Percentiles rank a stretch among this genome's conserved stretches.
Conservation (phyloP, 2,329 filamentous ascomycete genomes). For the Onygenales sp. region DNA sequence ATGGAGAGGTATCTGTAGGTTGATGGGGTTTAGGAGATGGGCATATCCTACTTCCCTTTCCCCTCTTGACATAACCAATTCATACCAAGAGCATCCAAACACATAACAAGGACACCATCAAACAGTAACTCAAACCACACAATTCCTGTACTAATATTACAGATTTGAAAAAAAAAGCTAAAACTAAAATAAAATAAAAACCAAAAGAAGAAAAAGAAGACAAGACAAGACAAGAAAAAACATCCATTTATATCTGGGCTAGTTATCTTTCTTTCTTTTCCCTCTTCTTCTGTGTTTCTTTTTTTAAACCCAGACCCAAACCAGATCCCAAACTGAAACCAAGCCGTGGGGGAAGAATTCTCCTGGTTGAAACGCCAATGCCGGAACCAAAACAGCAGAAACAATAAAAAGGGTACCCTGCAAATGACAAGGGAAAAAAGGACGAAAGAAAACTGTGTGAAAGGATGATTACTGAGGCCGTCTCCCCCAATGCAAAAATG, state of each 20-base stretch:
- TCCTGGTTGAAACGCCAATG: too few species aligned
- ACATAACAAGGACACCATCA: too few species aligned
- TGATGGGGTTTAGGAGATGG: too few species aligned
- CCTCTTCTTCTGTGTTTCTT: background rate
- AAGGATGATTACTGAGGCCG: too few species aligned
- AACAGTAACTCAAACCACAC: too few species aligned
- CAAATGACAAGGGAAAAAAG: too few species aligned
- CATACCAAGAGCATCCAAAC: too few species aligned
- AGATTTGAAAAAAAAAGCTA: background rate
- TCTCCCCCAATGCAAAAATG: too few species aligned
- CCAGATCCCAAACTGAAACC: background rate
- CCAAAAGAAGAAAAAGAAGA: constrained; percentile 5
- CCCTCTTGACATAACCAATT: background rate
- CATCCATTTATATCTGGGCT: too few species aligned
- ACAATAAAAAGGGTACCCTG: background rate
- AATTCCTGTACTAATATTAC: background rate
- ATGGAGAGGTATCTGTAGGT: constrained; percentile 29
- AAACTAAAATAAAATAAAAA: constrained; percentile 7
- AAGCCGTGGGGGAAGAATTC: background rate
- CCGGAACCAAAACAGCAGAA: background rate
- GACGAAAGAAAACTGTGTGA: too few species aligned
- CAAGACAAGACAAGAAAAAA: constrained; percentile 6
- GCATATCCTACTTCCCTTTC: background rate
- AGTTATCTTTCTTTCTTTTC: too few species aligned
- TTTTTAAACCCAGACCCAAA: background rate